Evolutionary conservation across 768 basidiomycete species (phyloP).

Genomic region (Russula foetens): DNA sequence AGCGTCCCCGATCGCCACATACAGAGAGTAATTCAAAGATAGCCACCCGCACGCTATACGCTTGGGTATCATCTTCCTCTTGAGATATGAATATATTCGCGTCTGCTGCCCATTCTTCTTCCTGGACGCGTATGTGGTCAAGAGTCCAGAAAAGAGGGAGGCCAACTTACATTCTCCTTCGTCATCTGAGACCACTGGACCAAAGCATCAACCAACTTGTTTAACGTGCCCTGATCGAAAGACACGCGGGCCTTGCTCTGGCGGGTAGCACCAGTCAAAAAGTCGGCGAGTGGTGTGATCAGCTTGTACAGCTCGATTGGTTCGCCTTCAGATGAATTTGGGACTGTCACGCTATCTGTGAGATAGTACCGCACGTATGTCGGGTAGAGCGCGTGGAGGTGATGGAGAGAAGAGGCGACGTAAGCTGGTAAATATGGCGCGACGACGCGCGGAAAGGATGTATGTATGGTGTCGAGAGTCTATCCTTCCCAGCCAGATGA

Average conservation of each 20-base stretch:
- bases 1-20: constrained; percentile 14
- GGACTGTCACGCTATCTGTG: constrained; percentile 43
- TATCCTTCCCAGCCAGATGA: constrained; percentile 26
- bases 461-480: constrained; percentile 74
- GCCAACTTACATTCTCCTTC: constrained; percentile 63
- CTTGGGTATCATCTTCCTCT: constrained; percentile 84
- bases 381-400: constrained; percentile 51
- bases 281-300: constrained; percentile 73
- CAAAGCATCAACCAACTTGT: constrained; percentile 42
- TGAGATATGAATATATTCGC: constrained; percentile 91
- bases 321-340: constrained; percentile 68
- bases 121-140: constrained; percentile 37
- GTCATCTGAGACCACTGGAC: constrained; percentile 83
- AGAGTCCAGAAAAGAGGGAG: not conserved
- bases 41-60: constrained; percentile 76
- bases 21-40: constrained; percentile 81
- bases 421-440: constrained; percentile 55
- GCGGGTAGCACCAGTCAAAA: constrained; percentile 58
- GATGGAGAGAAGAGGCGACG: constrained; percentile 46
- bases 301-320: constrained; percentile 68
- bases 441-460: constrained; percentile 72
- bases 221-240: constrained; percentile 45
- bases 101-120: constrained; percentile 84
- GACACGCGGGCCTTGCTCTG: constrained; percentile 58
- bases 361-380: constrained; percentile 59